Evolutionary conservation across 2,329 filamentous ascomycete species (phyloP), one percentile per base, ranked within the genome.

Genomic region (Trichoderma citrinoviride): DNA sequence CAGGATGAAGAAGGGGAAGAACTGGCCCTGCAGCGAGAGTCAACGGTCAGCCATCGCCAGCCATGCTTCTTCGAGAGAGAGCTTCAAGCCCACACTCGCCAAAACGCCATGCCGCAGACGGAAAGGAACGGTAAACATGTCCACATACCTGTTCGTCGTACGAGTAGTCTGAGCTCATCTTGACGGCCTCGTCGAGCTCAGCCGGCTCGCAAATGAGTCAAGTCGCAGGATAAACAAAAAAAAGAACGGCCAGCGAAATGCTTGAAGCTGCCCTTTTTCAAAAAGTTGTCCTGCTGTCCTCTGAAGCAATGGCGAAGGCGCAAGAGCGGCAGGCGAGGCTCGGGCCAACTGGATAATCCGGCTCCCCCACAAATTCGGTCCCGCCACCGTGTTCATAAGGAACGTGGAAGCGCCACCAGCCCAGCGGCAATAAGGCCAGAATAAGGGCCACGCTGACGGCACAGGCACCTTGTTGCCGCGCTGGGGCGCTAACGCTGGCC

Each of bases 1-100:
- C 76, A 97, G 88, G 80, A 98, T 90, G 83, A 99, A 99, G 86
- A 96, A 97, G 71, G 96, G 95, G 84, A 97, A 99, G 83, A 97
- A 97, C 86, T 97, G 92, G 73, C 93, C 93, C 87, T 95, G 27
- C 14, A 33, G 49, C 21, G 46, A n/a, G 37, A 43, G 17, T 12
- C 33, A 61, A 37, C 25, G 21, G 56, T 10, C 54, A 33, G 29
- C 23, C 61, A 37, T 37, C 10, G 33, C 33, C 6, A 46, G n/a
- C 27, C 49, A 33, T 19, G 12, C 14, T 14, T 10, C 33, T 37
- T 37, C 33, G 33, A 37, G 33, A 37, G 5, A 40, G 50, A n/a
- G n/a, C n/a, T 40, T 46, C 37, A 49, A 61, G 60, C 58, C 58
- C 58, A 62, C 49, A 10, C 19, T 50, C 37, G 47, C 27, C 57